A percentile compares a stretch with the other conserved stretches of the same genome.
These are phyloP conservation scores for Scenedesmus sp. DNA, from an alignment of 163 green algal genomes.

Conservation along the genomic window DNA sequence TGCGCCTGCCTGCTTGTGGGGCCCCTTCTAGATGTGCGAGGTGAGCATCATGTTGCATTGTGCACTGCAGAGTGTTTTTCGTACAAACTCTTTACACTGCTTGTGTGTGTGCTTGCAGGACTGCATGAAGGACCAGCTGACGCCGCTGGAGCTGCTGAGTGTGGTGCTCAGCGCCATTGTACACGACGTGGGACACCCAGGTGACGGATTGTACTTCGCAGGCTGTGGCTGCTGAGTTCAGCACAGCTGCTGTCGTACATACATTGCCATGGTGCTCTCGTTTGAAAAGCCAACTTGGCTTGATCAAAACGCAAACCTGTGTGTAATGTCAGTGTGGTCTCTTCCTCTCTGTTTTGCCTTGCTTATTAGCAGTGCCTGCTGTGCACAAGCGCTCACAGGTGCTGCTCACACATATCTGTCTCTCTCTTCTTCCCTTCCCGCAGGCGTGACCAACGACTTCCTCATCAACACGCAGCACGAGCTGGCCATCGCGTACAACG, in stretches of 20 bases:
- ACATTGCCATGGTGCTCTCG: not conserved
- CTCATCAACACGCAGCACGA: slow-evolving; percentile 80
- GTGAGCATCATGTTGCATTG: not conserved
- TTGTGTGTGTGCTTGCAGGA: slow-evolving; percentile 21
- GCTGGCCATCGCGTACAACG: slow-evolving; percentile 82
- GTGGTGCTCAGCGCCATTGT: slow-evolving; percentile 86
- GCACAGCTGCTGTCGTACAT: not conserved
- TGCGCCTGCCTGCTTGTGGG: not conserved
- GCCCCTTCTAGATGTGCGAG: not conserved
- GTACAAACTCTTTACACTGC: not conserved
- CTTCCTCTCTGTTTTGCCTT: too few relatives aligned
- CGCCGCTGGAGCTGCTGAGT: slow-evolving; percentile 76
- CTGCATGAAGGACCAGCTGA: slow-evolving; percentile 37
- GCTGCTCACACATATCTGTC: not conserved
- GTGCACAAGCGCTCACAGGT: not conserved
- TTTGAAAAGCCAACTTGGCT: too few relatives aligned
- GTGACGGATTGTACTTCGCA: not conserved
- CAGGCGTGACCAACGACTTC: slow-evolving; percentile 92
- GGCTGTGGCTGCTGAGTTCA: not conserved
- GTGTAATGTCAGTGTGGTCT: too few relatives aligned
- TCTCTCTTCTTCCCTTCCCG: not conserved
- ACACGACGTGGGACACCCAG: slow-evolving; percentile 89
- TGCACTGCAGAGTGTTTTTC: not conserved
- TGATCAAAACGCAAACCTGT: too few relatives aligned
- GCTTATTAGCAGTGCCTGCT: not conserved